Evolutionary conservation across 495 filamentous ascomycete genomes (phyloP).

Genomic region (Neurospora intermedia): DNA sequence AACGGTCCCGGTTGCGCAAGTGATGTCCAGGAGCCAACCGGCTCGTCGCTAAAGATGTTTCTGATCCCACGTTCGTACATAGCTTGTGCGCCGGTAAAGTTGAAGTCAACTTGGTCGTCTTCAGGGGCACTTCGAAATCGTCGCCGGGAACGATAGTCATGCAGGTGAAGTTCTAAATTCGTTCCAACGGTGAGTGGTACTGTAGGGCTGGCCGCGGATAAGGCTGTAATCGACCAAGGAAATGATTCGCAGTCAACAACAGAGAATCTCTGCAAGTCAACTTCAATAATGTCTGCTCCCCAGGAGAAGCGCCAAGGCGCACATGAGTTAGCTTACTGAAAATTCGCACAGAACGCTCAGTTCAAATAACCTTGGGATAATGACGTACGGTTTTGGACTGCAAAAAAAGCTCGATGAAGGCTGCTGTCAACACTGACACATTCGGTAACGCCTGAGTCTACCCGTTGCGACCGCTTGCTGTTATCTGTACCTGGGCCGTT

Average conservation of each 20-base stretch:
- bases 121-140: conserved; percentile 5
- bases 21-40: conserved; percentile 52
- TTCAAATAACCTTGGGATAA: background rate
- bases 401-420: conserved; percentile 64
- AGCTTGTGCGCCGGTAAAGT: conserved; percentile 18
- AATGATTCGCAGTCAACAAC: conserved; percentile 63
- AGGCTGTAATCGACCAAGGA: conserved; percentile 70
- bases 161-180: conserved; percentile 68
- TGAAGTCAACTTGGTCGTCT: conserved; percentile 15
- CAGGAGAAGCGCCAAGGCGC: background rate
- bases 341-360: background rate
- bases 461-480: conserved; percentile 31
- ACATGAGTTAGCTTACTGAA: background rate
- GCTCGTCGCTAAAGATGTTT: conserved; percentile 23
- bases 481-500: conserved; percentile 36
- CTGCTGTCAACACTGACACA: conserved; percentile 71
- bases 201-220: conserved; percentile 64
- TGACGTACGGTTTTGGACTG: conserved; percentile 54
- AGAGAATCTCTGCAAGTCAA: conserved; percentile 70
- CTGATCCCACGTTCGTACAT: conserved; percentile 19
- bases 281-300: conserved; percentile 54
- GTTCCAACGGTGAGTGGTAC: conserved; percentile 81
- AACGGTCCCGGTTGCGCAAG: conserved; percentile 74
- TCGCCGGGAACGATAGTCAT: conserved; percentile 53
- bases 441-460: conserved; percentile 64